Base-by-base conservation (phyloP, 1,284 basidiomycete species). In the Cystobasidiaceae sp. region DNA sequence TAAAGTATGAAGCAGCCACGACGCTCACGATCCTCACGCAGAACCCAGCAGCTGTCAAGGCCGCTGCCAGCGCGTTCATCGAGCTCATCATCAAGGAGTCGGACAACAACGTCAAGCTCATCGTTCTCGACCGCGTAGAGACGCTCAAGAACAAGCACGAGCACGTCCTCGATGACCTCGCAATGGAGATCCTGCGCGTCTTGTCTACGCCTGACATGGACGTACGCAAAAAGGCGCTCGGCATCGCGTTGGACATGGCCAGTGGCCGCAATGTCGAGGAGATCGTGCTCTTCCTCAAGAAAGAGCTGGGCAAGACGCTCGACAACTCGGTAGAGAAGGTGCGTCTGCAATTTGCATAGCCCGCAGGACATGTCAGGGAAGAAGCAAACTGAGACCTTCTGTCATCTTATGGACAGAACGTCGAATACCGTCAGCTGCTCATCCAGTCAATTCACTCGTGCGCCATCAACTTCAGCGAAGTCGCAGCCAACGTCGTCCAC, bases 21-120 rank as follows among this genome's bases (percentile, higher is more conserved):
- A 97, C 91, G 2, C 83, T 99, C 52, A 97, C 94, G 0, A 88
- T 89, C 1, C 82, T 99, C 50, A 97, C 94, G 0, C 91, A 96
- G 78, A 97, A 96, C 76, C 88, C 93, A 3, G 90, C 91, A 21
- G 94, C 96, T 21, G 85, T 98, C 71, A 97, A 97, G 82, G 93
- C 96, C 68, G 88, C 94, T 49, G 93, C 92, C 0, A 85, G 86
- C 11, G 89, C 86, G 65, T 86, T 97, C 71, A 90, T 97, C 73
- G 90, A 86, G 73, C 85, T 98, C 62, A 86, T 93, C 65, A 83
- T 89, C 75, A 94, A 93, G 79, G 93, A 97, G 79, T 92, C 92
- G 1, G 94, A 97, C 33, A 99, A 98, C 81, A 99, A 98, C 73
- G 94, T 97, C 78, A 98, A 98, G 79, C 84, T 98, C 65, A 98